Base-by-base conservation (phyloP, 2,329 filamentous ascomycete species). In the Verticillium dahliae region DNA sequence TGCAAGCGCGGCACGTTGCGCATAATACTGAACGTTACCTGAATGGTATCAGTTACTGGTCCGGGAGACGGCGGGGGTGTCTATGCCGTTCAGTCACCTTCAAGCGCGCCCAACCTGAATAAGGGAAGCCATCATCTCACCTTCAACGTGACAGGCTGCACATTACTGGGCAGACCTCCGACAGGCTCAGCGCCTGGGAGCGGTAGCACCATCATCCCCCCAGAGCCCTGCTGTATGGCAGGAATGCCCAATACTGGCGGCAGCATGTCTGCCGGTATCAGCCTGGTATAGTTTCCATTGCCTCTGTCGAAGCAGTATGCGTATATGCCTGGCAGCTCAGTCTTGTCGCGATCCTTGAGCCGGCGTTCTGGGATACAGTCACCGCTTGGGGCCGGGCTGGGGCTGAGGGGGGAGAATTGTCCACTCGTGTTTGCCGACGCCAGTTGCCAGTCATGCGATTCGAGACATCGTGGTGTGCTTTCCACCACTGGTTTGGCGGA, bases 191-290 rank as follows among this genome's bases (percentile, higher is more conserved):
- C 75, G 38, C 70, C 68, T 15, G 81, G 76, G 9, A 73, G 65
- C 0, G 80, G 78, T 22, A 85, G 69, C 6, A 83, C 74, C 5
- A 81, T 70, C 78, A 85, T 78, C 13, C 79, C 79, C 6, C 67
- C 65, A 27, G 70, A 70, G 39, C 69, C 71, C 10, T 68, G 61
- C 69, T 83, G 76, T 1, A 73, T 60, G 1, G 75, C 67, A 1
- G 80, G 78, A 4, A 86, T 72, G 55, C 79, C 77, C 6, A 71
- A 66, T 38, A 81, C 67, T 3, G 73, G 69, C 0, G 79, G 80
- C 11, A 87, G 71, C 72, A 78, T 74, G 63, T 87, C 85, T 0
- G 81, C 84, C 0, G 82, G 82, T 14, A 87, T 74, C 0, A 87
- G 77, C 3, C 80, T 76, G 5, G 84, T 85, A 62, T 78, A 81